A percentile compares a stretch with the other conserved stretches of the same genome.
These are phyloP conservation scores for Seiridium cupressi DNA, from an alignment of 2,329 filamentous ascomycete genomes.

Conservation along the genomic window DNA sequence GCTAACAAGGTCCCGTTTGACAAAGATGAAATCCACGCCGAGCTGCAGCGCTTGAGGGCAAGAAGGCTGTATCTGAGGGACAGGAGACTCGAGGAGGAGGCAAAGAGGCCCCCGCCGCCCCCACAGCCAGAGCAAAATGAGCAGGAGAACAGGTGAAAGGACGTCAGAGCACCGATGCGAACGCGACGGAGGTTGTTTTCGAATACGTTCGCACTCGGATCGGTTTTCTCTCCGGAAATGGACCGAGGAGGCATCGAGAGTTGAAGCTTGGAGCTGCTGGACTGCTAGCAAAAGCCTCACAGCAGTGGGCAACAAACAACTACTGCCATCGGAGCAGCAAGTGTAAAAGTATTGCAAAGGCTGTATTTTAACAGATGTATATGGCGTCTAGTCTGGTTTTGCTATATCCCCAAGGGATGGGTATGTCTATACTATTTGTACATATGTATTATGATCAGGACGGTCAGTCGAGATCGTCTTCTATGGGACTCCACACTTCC, in stretches of 20 bases:
- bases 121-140: not conserved
- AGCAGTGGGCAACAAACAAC: too few relatives aligned
- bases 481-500: conserved; percentile 52
- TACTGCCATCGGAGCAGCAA: too few relatives aligned
- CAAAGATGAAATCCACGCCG: conserved; percentile 76
- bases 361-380: too few relatives aligned
- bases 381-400: too few relatives aligned
- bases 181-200: too few relatives aligned
- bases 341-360: too few relatives aligned
- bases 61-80: conserved; percentile 75
- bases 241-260: too few relatives aligned
- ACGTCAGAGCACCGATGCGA: too few relatives aligned
- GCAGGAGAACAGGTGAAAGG: not conserved
- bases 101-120: conserved; percentile 21
- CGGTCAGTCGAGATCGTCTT: conserved; percentile 46
- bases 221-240: too few relatives aligned
- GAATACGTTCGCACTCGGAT: too few relatives aligned
- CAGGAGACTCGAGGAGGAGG: conserved; percentile 45
- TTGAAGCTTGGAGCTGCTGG: too few relatives aligned
- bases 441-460: conserved; percentile 10
- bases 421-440: conserved; percentile 14
- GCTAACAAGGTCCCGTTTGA: conserved; percentile 76
- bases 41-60: conserved; percentile 70
- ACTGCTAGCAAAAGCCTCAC: too few relatives aligned
- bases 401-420: not conserved